Conservation (phyloP, 2,329 filamentous ascomycete genomes). For the Metarhizium brunneum region DNA sequence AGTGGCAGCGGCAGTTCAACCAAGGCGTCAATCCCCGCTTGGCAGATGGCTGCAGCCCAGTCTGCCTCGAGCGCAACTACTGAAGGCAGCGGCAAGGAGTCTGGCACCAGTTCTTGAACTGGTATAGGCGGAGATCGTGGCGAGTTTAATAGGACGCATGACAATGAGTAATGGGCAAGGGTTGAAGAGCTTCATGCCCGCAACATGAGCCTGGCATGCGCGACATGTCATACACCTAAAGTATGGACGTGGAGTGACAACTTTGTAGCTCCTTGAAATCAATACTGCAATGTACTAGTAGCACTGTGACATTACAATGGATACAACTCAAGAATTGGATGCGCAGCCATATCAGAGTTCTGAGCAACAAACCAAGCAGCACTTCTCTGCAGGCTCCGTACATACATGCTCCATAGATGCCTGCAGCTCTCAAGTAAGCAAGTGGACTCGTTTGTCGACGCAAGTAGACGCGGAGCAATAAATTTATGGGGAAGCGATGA, state of each 20-base stretch:
- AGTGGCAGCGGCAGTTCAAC: slow-evolving; percentile 26
- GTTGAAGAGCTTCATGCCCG: neutral
- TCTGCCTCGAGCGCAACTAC: slow-evolving; percentile 17
- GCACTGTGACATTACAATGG: neutral
- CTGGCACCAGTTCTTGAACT: slow-evolving; percentile 2
- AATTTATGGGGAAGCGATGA: too few species aligned
- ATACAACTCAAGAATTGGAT: neutral
- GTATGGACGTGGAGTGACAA: neutral
- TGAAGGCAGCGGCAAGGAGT: slow-evolving; percentile 7
- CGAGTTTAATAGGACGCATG: neutral
- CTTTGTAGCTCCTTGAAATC: neutral
- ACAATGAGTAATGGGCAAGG: neutral
- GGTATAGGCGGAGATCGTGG: neutral
- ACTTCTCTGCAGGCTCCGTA: too few species aligned
- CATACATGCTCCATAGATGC: too few species aligned
- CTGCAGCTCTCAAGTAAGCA: too few species aligned
- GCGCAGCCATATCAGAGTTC: too few species aligned
- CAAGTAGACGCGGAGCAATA: too few species aligned
- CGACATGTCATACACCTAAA: neutral
- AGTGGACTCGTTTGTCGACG: too few species aligned
- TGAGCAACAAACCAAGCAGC: too few species aligned
- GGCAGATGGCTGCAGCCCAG: slow-evolving; percentile 65
- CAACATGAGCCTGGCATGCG: neutral
- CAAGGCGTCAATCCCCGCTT: slow-evolving; percentile 66
- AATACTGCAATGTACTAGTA: neutral